Conservation (phyloP, 2,329 filamentous ascomycete genomes). For the Venturiaceae sp. region DNA sequence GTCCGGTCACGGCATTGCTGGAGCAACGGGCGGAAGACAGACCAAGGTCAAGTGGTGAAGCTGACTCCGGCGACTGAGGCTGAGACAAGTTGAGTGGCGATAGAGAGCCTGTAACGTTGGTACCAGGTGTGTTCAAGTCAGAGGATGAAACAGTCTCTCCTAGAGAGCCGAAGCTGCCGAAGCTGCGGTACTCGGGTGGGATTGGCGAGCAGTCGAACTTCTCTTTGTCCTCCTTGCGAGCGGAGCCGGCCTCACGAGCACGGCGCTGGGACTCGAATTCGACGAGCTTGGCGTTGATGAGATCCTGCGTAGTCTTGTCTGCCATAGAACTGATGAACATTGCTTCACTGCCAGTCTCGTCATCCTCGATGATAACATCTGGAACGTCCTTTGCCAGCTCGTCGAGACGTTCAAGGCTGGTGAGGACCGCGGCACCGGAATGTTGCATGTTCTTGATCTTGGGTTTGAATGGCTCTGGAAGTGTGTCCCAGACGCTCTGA, state of each 20-base stretch:
- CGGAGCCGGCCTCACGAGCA: not conserved
- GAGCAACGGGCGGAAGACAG: not conserved
- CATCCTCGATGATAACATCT: not conserved
- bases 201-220: constrained; percentile 3
- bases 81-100: constrained; percentile 8
- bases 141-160: not conserved
- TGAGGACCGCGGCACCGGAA: constrained; percentile 35
- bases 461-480: constrained; percentile 25
- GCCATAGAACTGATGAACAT: not conserved
- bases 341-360: not conserved
- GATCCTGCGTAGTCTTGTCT: not conserved
- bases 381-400: constrained; percentile 8
- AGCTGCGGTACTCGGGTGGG: not conserved
- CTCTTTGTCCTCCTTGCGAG: not conserved
- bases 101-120: constrained; percentile 16
- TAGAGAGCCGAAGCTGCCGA: not conserved
- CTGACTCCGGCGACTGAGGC: constrained; percentile 23
- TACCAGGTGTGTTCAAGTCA: constrained; percentile 17
- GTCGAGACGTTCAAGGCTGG: constrained; percentile 25
- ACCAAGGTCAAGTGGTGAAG: constrained; percentile 6
- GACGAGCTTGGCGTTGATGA: not conserved
- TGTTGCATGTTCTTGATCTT: constrained; percentile 28
- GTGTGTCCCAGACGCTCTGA: constrained; percentile 22
- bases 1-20: constrained; percentile 10
- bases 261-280: not conserved